Evolutionary conservation across 345 rosid species (phyloP).

Genomic region (Pugionium cornutum): DNA sequence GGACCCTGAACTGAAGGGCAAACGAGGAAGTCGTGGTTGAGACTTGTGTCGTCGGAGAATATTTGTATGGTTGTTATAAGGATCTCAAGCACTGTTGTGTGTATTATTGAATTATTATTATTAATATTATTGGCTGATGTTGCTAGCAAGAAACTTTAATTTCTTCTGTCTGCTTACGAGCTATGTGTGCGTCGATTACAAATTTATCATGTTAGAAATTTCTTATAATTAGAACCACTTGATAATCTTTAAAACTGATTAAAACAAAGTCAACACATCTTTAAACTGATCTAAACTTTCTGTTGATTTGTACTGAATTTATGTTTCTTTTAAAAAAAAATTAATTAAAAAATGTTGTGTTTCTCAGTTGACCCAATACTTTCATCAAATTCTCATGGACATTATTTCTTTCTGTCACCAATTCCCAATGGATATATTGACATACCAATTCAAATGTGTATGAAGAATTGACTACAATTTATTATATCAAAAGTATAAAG

Average conservation of each 20-base stretch:
- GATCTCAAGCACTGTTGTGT: background rate
- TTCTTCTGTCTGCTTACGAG: background rate
- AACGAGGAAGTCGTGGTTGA: conserved; percentile 45
- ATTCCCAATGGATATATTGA: too few species aligned
- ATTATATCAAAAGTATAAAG: too few species aligned
- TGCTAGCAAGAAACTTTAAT: conserved; percentile 10
- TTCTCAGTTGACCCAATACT: too few species aligned
- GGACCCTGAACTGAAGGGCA: conserved; percentile 67
- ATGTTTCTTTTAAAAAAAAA: too few species aligned
- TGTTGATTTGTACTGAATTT: background rate
- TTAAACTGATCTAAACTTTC: background rate
- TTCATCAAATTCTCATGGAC: too few species aligned
- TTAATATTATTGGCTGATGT: conserved; percentile 21
- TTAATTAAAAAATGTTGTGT: too few species aligned
- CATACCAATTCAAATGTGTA: too few species aligned
- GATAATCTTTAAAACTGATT: background rate
- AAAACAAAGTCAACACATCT: background rate
- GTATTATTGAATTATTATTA: background rate
- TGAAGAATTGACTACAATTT: too few species aligned
- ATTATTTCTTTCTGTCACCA: too few species aligned
- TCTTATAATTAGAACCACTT: background rate
- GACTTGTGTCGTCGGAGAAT: conserved; percentile 7
- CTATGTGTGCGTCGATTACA: background rate
- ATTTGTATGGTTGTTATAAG: conserved; percentile 7
- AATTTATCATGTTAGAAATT: conserved; percentile 4